Evolutionary conservation across 176 grass and related monocot genomes (phyloP), one percentile per base, ranked within the genome.

Genomic region (Eleusine indica): DNA sequence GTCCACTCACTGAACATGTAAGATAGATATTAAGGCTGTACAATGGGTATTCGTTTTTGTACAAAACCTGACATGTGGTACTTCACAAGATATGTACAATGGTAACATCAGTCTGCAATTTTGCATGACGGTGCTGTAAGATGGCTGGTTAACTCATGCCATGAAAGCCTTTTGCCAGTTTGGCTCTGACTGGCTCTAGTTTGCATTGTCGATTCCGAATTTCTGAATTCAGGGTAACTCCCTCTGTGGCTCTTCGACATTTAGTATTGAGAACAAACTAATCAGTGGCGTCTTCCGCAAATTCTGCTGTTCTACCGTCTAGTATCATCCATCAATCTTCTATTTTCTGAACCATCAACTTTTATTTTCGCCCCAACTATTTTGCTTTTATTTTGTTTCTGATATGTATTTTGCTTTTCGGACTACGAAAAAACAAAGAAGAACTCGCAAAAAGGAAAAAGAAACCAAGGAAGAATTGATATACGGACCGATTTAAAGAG

Each of bases 21-120:
- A 66, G 16, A 19, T 65, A 18, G 58, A 38, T 11, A 16, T 18
- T 6, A 21, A 71, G 22, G 38, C 17, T 77, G 53, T 32, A 68
- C 9, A 66, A 51, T 47, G 42, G 25, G 52, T 35, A 64, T 82
- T 81, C 28, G 18, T 65, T 80, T 28, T 43, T 85, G 87, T 85
- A 85, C 75, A 81, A 42, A 75, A 75, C 63, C 8, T 81, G 82
- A 81, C 65, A 65, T 63, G 17, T 70, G 25, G n/a, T 30, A 74
- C 68, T 67, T 48, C 32, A 69, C 48, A 2, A 51, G 46, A 22
- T 29, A 2, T 66, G 46, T 28, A 79, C 58, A 21, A 66, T 79
- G 81, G 41, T 62, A 69, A 19, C 6, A 58, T 49, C 42, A 43
- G 51, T 1, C 32, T 16, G 12, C 2, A 73, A 51, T 41, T 2